Percentiles rank a stretch among this genome's conserved stretches.
Conservation (phyloP, 2,329 filamentous ascomycete species). For the Neopestalotiopsis rosae region DNA sequence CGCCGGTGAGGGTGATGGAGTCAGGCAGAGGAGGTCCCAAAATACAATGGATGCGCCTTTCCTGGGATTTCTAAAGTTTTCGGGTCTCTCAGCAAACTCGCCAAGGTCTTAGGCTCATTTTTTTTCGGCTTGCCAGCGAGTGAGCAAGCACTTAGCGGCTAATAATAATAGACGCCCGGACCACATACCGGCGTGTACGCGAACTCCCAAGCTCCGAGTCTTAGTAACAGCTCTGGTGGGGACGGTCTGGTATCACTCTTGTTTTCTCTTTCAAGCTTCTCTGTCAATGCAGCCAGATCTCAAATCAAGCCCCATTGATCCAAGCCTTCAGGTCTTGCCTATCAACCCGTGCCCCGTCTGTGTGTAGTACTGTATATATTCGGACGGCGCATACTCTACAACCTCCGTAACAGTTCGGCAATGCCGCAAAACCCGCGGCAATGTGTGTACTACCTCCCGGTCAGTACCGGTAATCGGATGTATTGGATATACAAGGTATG, state of each 20-base stretch:
- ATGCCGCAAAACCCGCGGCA: no score
- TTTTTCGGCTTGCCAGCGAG: conserved; percentile 10
- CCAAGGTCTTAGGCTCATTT: conserved; percentile 14
- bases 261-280: background rate
- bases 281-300: no score
- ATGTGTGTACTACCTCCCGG: no score
- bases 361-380: no score
- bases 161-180: conserved; percentile 9
- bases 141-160: conserved; percentile 1
- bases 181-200: conserved; percentile 6
- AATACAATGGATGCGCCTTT: conserved; percentile 10
- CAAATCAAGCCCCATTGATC: no score
- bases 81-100: conserved; percentile 9
- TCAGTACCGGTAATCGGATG: no score
- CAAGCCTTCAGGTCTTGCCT: no score
- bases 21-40: background rate
- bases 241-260: background rate
- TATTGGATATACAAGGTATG: background rate
- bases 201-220: background rate
- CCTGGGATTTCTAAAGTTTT: conserved; percentile 19
- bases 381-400: no score
- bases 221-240: conserved; percentile 1
- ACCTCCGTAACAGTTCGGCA: no score
- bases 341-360: no score
- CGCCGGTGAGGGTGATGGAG: conserved; percentile 2